These are phyloP conservation scores for Phoma sp. DNA, from an alignment of 2,329 filamentous ascomycete genomes.

Conservation along the genomic window DNA sequence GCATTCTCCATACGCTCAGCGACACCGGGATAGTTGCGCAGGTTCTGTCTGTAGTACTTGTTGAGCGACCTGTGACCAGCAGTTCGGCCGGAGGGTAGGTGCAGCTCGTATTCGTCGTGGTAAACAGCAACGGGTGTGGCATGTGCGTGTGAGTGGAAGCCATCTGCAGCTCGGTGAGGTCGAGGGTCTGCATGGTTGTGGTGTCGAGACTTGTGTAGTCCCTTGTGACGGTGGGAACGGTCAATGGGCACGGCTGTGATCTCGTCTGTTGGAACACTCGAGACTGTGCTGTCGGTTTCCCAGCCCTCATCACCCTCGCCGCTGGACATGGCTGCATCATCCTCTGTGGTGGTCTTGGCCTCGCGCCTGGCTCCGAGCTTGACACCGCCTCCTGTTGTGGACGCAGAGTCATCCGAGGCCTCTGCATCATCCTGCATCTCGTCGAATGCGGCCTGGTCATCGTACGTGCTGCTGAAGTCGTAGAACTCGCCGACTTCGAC, in stretches of 20 bases:
- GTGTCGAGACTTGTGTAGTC: constrained; percentile 74
- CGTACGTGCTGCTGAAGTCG: constrained; percentile 95
- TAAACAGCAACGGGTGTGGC: constrained; percentile 76
- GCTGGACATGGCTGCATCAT: constrained; percentile 49
- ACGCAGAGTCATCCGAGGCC: constrained; percentile 55
- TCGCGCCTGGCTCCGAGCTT: constrained; percentile 71
- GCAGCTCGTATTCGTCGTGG: constrained; percentile 90
- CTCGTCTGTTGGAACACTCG: constrained; percentile 85
- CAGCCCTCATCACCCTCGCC: constrained; percentile 78
- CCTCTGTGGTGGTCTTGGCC: constrained; percentile 48
- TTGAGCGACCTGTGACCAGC: constrained; percentile 89
- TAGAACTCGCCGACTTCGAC: constrained; percentile 96
- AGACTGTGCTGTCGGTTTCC: constrained; percentile 92
- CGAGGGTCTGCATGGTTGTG: constrained; percentile 75
- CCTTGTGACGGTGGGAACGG: constrained; percentile 73
- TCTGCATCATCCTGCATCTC: constrained; percentile 55
- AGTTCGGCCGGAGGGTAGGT: constrained; percentile 86
- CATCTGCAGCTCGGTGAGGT: constrained; percentile 75
- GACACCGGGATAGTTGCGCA: constrained; percentile 79
- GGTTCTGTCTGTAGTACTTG: constrained; percentile 90
- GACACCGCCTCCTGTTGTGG: constrained; percentile 62
- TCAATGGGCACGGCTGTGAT: constrained; percentile 81
- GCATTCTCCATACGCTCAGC: constrained; percentile 76
- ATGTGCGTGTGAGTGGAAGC: constrained; percentile 83
- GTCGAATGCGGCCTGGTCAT: constrained; percentile 72